Percentiles rank a stretch among this genome's conserved stretches.
phyloP scores from a whole-genome alignment of 1,284 basidiomycete species.

The Rhodotorula sp. region DNA sequence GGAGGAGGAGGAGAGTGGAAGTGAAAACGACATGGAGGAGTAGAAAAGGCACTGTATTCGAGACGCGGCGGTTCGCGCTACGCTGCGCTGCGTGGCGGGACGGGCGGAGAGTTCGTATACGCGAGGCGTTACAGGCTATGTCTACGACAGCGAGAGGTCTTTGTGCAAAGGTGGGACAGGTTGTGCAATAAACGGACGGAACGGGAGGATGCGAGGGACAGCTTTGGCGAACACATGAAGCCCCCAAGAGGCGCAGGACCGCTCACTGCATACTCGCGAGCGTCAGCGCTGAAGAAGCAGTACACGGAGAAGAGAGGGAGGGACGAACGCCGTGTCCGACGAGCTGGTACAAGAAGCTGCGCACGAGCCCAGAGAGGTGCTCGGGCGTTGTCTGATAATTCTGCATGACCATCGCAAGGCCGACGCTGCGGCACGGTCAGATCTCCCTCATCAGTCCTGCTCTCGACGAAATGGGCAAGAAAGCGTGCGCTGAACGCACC shows the following conservation, averaged over 20 bases:
- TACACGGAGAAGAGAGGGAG: background rate
- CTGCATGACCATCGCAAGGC: constrained; percentile 90
- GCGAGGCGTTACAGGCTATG: background rate
- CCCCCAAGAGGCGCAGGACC: no score
- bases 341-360: constrained; percentile 86
- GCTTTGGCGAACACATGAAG: no score
- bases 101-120: background rate
- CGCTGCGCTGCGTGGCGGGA: no score
- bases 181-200: background rate
- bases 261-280: background rate
- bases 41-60: background rate
- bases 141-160: background rate
- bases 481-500: constrained; percentile 55
- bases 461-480: background rate
- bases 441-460: no score
- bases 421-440: constrained; percentile 62
- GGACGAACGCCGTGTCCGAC: constrained; percentile 72
- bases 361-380: constrained; percentile 81
- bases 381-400: constrained; percentile 81
- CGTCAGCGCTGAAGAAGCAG: background rate
- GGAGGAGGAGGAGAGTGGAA: background rate
- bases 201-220: background rate
- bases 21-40: background rate
- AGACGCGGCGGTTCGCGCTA: no score
- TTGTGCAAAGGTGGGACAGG: background rate